phyloP scores from a whole-genome alignment of 192 early-diverging fungal genomes.

The Coemansia sp. region DNA sequence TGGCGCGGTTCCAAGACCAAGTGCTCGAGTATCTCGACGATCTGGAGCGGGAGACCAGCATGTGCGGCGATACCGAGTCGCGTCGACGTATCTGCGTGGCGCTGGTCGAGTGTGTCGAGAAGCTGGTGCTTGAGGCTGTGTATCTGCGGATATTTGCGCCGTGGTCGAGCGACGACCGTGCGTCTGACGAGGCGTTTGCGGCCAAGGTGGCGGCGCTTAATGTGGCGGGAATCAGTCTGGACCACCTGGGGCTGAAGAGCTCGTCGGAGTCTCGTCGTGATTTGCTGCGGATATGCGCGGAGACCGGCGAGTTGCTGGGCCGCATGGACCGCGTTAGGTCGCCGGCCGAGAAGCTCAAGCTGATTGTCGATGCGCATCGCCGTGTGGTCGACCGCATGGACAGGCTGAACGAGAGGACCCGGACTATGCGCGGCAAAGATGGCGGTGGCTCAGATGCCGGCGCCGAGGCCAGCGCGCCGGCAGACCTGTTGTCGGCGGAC shows the following conservation, averaged over 20 bases:
- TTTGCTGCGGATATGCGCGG: conserved; percentile 26
- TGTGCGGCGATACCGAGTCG: conserved; percentile 43
- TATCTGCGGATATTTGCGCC: conserved; percentile 44
- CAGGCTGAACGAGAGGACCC: conserved; percentile 13
- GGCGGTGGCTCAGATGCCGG: neutral
- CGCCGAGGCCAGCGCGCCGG: neutral
- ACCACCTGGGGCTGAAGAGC: conserved; percentile 57
- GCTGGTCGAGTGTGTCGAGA: conserved; percentile 44
- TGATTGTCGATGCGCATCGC: conserved; percentile 47
- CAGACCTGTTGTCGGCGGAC: conserved; percentile 52
- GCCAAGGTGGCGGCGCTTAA: conserved; percentile 68
- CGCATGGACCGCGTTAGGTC: conserved; percentile 30
- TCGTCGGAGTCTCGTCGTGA: conserved; percentile 9
- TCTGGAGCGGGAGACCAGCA: conserved; percentile 41
- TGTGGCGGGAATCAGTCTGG: conserved; percentile 57
- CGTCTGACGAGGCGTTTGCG: conserved; percentile 61
- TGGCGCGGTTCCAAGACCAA: conserved; percentile 27
- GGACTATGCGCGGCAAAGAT: too few relatives aligned
- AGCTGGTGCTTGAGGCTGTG: conserved; percentile 28
- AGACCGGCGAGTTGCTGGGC: conserved; percentile 28
- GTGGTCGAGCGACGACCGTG: conserved; percentile 44
- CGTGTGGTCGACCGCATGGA: conserved; percentile 43
- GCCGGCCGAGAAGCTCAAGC: conserved; percentile 50
- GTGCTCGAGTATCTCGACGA: conserved; percentile 10
- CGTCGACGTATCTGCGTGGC: conserved; percentile 21